Evolutionary conservation across 78 protist genomes (phyloP).

Genomic region (Planoprotostelium fungivorum): DNA sequence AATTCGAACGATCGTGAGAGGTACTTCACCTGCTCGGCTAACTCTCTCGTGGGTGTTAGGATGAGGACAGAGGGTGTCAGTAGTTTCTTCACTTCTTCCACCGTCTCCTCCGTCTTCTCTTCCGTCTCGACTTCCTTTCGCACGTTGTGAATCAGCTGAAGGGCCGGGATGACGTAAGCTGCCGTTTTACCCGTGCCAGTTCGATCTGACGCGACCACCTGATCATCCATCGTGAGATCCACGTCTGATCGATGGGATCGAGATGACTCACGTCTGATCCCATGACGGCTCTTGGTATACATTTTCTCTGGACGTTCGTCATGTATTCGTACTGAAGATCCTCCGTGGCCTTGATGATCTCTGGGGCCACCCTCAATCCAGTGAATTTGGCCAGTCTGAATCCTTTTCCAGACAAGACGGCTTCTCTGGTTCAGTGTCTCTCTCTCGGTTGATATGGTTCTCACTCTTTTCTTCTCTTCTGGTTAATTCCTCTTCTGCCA

Average conservation of each 20-base stretch:
- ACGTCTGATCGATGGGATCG: background rate
- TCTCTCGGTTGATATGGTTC: no score
- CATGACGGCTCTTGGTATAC: background rate
- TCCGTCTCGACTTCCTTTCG: conserved; percentile 56
- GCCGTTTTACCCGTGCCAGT: conserved; percentile 91
- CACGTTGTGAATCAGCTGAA: conserved; percentile 20
- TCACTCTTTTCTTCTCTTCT: no score
- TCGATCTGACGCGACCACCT: background rate
- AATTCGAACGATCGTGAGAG: no score
- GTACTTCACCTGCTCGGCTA: conserved; percentile 76
- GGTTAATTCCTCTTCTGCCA: no score
- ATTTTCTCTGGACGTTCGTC: background rate
- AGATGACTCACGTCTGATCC: background rate
- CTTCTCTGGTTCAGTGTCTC: no score
- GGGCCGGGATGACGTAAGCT: conserved; percentile 78
- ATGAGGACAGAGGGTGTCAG: conserved; percentile 64
- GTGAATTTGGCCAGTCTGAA: background rate
- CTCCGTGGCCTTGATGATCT: background rate
- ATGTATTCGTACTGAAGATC: background rate
- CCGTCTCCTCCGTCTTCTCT: conserved; percentile 15
- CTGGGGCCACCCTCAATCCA: background rate
- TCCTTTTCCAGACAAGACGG: no score
- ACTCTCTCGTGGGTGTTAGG: conserved; percentile 80
- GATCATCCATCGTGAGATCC: background rate
- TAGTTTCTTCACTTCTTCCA: background rate